Conservation (phyloP, 2,329 filamentous ascomycete genomes). For the Hypoxylon sp. region DNA sequence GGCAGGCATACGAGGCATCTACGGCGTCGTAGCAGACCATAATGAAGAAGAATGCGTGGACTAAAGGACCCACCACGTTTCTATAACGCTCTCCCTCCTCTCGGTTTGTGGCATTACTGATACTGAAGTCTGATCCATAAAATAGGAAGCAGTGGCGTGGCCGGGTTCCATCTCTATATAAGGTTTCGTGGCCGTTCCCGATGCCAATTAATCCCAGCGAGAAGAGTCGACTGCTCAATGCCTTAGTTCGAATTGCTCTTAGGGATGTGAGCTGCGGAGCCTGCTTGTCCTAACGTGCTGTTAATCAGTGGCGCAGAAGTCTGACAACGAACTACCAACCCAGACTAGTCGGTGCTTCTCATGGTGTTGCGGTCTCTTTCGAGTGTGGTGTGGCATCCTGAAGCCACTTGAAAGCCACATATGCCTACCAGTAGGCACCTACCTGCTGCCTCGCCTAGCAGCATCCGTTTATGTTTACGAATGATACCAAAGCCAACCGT, state of each 20-base stretch:
- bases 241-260: not conserved
- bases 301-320: not conserved
- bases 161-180: not conserved
- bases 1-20: too few species aligned
- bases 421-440: not conserved
- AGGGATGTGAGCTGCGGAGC: not conserved
- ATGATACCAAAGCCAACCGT: not conserved
- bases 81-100: not conserved
- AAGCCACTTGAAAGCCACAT: not conserved
- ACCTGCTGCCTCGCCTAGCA: not conserved
- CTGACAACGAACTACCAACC: not conserved
- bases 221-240: not conserved
- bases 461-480: constrained; percentile 2
- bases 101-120: constrained; percentile 3
- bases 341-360: not conserved
- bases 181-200: not conserved
- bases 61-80: not conserved
- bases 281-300: not conserved
- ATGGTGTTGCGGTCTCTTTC: not conserved
- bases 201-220: not conserved
- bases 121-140: not conserved
- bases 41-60: not conserved
- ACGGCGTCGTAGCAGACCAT: not conserved
- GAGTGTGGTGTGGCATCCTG: not conserved
- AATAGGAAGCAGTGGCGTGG: not conserved